Percentiles rank a stretch among this genome's conserved stretches.
Evolutionary conservation across 2,329 filamentous ascomycete genomes (phyloP).

Genomic region (Beauveria caledonica): DNA sequence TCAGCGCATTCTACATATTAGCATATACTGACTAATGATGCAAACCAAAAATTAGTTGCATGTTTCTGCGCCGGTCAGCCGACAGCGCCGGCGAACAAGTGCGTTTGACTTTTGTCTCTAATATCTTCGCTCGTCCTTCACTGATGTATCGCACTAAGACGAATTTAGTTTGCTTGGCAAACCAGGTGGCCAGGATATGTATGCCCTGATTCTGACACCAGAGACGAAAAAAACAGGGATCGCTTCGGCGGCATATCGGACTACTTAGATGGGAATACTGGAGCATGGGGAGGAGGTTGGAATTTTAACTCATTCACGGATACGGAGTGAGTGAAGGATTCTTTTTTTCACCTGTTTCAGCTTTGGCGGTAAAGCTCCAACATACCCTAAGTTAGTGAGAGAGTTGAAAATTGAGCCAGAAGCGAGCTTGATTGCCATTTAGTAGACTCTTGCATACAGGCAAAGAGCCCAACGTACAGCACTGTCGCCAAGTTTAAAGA

Average conservation of each 20-base stretch:
- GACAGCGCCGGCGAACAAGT: not conserved
- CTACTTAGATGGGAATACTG: constrained; percentile 3
- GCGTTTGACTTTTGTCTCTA: not conserved
- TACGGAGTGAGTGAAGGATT: not conserved
- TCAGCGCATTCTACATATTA: no score
- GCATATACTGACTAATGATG: no score
- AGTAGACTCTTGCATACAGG: not conserved
- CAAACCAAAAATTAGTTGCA: no score
- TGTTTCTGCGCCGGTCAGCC: not conserved
- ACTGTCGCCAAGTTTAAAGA: not conserved
- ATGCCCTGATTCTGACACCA: not conserved
- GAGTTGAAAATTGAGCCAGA: not conserved
- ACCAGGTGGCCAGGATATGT: no score
- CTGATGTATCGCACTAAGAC: not conserved
- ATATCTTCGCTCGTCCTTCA: not conserved
- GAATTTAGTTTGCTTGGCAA: not conserved
- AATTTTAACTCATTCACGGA: no score
- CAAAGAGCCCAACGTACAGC: not conserved
- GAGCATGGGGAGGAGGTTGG: not conserved
- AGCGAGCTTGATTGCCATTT: not conserved
- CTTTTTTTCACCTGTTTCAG: not conserved
- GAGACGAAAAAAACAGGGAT: constrained; percentile 2
- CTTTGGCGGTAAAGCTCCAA: not conserved
- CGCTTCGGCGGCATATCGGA: not conserved
- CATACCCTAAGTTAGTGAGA: no score